These are phyloP conservation scores for Penicillium chermesinum DNA, from an alignment of 495 filamentous ascomycete species.

Conservation along the genomic window DNA sequence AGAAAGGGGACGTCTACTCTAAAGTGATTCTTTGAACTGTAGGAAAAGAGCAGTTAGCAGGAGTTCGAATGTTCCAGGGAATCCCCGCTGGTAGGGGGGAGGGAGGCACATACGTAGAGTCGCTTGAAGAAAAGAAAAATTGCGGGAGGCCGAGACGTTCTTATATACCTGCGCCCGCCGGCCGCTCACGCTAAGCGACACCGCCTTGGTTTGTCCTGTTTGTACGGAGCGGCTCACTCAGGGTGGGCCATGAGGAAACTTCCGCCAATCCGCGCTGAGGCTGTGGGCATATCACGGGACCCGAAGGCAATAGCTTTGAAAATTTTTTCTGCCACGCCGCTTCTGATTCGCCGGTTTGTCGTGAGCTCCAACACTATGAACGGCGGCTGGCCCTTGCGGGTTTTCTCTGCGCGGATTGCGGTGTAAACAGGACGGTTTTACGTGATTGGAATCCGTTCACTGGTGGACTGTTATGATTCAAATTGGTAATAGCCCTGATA, in stretches of 20 bases:
- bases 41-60: constrained; percentile 13
- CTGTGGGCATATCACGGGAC: too few relatives aligned
- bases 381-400: too few relatives aligned
- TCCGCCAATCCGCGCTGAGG: not conserved
- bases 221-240: not conserved
- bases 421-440: too few relatives aligned
- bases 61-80: not conserved
- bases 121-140: constrained; percentile 46
- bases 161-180: not conserved
- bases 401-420: too few relatives aligned
- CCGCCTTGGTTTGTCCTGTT: not conserved
- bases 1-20: constrained; percentile 77
- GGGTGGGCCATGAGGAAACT: not conserved
- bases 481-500: too few relatives aligned
- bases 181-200: not conserved
- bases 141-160: constrained; percentile 6
- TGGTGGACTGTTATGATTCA: too few relatives aligned
- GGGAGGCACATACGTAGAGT: constrained; percentile 58
- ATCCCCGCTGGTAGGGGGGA: constrained; percentile 23
- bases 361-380: too few relatives aligned
- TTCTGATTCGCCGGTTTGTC: too few relatives aligned
- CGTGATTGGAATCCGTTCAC: too few relatives aligned
- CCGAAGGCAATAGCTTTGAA: too few relatives aligned
- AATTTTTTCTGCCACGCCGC: too few relatives aligned
- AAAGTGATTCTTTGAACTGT: constrained; percentile 85